phyloP scores from a whole-genome alignment of 1,284 basidiomycete genomes.

The Leccinum solheimii region DNA sequence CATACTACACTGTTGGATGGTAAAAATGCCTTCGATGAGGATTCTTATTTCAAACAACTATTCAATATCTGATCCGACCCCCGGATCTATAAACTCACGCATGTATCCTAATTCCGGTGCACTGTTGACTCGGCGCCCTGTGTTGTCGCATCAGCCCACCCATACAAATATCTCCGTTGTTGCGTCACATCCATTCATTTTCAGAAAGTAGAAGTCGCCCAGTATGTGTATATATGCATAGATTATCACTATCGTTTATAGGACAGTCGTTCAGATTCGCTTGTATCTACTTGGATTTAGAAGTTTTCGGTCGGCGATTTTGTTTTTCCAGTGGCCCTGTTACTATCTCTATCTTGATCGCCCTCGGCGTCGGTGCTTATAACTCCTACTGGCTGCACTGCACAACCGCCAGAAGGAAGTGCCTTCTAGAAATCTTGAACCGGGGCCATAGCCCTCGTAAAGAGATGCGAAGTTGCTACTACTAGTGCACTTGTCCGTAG shows the following conservation, averaged over 20 bases:
- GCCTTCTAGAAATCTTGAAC: neutral
- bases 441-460: neutral
- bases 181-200: neutral
- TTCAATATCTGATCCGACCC: neutral
- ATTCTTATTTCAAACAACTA: neutral
- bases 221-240: constrained; percentile 15
- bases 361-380: neutral
- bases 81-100: neutral
- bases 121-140: neutral
- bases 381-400: neutral
- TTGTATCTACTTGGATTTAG: neutral
- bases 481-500: neutral
- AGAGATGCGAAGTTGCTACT: neutral
- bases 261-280: constrained; percentile 2
- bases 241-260: neutral
- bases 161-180: constrained; percentile 1
- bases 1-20: constrained; percentile 13
- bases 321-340: neutral
- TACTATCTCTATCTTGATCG: neutral
- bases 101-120: neutral
- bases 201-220: neutral
- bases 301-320: neutral
- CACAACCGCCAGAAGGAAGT: neutral
- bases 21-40: neutral
- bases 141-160: constrained; percentile 3